A percentile compares a stretch with the other conserved stretches of the same genome.
These are phyloP conservation scores for Penstemon barbatus DNA, from an alignment of 257 asterid species.

Conservation along the genomic window DNA sequence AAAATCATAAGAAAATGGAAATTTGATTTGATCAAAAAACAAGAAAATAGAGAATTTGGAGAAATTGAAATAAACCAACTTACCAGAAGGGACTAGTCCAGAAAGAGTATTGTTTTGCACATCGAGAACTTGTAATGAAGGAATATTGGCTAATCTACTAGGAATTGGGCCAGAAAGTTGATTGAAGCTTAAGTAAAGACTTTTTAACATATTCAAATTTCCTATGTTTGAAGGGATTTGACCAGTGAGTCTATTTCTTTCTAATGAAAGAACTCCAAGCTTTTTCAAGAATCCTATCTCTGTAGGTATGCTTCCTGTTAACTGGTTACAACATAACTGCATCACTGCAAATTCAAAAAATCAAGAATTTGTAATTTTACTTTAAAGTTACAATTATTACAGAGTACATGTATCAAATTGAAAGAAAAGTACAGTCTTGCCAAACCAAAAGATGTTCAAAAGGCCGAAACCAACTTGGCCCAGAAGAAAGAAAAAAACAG, in stretches of 20 bases:
- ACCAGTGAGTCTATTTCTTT: constrained; percentile 54
- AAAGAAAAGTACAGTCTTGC: too few relatives aligned
- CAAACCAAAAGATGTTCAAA: too few relatives aligned
- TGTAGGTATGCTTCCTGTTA: constrained; percentile 69
- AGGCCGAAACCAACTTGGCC: too few relatives aligned
- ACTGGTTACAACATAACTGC: constrained; percentile 69
- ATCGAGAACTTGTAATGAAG: constrained; percentile 61
- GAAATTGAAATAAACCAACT: constrained; percentile 25
- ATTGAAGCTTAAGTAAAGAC: constrained; percentile 61
- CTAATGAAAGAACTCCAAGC: constrained; percentile 54
- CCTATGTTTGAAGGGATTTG: constrained; percentile 66
- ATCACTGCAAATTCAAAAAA: constrained; percentile 51
- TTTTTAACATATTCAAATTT: constrained; percentile 42
- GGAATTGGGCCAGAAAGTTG: constrained; percentile 78
- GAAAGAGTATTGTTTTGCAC: constrained; percentile 69
- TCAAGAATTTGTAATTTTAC: neutral
- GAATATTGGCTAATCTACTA: constrained; percentile 41
- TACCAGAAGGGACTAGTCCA: constrained; percentile 75
- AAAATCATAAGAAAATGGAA: constrained; percentile 12
- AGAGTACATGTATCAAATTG: too few relatives aligned
- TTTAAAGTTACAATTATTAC: neutral
- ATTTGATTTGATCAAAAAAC: neutral
- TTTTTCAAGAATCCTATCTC: constrained; percentile 57
- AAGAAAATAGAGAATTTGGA: neutral
- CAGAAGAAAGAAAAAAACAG: neutral